Evolutionary conservation across 176 grass and related monocot species (phyloP), one percentile per base, ranked within the genome.

Genomic region (Musa schizocarpa): DNA sequence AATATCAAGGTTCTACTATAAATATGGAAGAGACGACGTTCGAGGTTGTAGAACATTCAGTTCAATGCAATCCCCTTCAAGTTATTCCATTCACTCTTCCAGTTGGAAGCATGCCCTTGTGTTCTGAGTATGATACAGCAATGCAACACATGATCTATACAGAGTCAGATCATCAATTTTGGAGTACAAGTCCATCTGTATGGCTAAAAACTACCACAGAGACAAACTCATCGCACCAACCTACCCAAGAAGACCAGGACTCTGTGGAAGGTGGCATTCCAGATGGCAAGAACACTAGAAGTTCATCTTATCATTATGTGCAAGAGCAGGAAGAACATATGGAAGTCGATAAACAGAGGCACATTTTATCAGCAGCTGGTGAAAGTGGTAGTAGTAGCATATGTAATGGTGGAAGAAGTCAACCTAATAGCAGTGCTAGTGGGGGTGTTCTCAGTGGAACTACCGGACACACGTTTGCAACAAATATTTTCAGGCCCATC

Each of bases 21-120:
- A 74, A 90, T 72, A 5, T 77, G n/a, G 81, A 80, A 77, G 72
- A 82, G 34, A 64, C 13, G 1, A 83, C 86, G 59, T 34, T 73
- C 59, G 64, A 76, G 74, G 48, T 75, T 72, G 43, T 62, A 2
- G 57, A 69, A 62, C 71, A 49, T 79, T 50, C 75, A 17, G 70
- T 65, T 83, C 75, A 58, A 49, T 81, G 74, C 54, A 61, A 76
- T 72, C 96, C 84, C 52, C 75, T 99, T 64, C 88, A 81, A 88
- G 89, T 85, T 64, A 73, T 92, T 59, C 88, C 91, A 51, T 81
- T 88, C 49, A 82, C 90, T 5, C 84, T 84, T 52, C 79, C 96
- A 80, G 77, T 76, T 81, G 82, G 85, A 79, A 88, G 84, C 50
- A 79, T 89, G 50, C 80, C 91, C 27, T 82, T 92, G 50, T 81